A percentile compares a stretch with the other conserved stretches of the same genome.
Evolutionary conservation across 163 green algal genomes (phyloP).

Genomic region (Scenedesmus sp.): DNA sequence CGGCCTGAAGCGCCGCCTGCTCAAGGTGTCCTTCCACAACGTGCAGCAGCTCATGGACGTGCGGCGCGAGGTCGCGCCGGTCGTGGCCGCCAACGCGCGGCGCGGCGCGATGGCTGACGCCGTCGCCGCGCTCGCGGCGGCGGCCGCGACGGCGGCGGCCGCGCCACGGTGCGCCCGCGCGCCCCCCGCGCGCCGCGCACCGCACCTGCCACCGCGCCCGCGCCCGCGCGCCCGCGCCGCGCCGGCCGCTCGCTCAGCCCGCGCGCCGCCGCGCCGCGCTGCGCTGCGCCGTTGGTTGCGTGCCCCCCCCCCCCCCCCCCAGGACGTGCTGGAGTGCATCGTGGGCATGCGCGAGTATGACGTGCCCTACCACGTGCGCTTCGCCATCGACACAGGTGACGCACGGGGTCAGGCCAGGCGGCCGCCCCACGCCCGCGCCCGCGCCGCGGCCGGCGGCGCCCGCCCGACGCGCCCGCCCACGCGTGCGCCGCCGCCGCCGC

Average conservation of each 20-base stretch:
- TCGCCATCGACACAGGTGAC: constrained; percentile 88
- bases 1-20: constrained; percentile 83
- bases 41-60: constrained; percentile 92
- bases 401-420: too few relatives aligned
- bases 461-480: too few relatives aligned
- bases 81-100: constrained; percentile 74
- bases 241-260: too few relatives aligned
- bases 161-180: constrained; percentile 1
- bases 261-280: too few relatives aligned
- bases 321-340: constrained; percentile 47
- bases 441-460: too few relatives aligned
- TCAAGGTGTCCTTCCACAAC: constrained; percentile 90
- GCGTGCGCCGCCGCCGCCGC: neutral
- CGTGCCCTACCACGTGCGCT: constrained; percentile 97
- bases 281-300: too few relatives aligned
- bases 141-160: neutral
- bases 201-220: neutral
- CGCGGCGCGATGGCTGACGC: constrained; percentile 52
- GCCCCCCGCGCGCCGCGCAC: neutral
- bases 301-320: too few relatives aligned
- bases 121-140: constrained; percentile 44
- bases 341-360: constrained; percentile 95
- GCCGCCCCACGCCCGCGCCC: too few relatives aligned
- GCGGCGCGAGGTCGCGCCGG: constrained; percentile 75
- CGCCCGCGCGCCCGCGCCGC: too few relatives aligned